Evolutionary conservation across 2,329 filamentous ascomycete genomes (phyloP).

Genomic region (Leptographium wingfieldii): DNA sequence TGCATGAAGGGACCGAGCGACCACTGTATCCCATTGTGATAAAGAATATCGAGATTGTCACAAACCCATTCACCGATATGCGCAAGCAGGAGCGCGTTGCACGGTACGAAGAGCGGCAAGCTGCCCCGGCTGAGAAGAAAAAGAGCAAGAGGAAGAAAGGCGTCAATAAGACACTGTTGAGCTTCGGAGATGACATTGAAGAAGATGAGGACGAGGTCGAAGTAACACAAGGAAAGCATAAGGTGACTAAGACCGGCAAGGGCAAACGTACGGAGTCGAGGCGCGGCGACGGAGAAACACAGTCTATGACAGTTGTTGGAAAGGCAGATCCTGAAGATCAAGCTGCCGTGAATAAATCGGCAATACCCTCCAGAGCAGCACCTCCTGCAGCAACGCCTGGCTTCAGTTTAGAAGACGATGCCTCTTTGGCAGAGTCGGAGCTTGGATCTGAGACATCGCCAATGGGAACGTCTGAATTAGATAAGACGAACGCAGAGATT

Average conservation of each 20-base stretch:
- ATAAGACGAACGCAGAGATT: slow-evolving; percentile 67
- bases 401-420: not conserved
- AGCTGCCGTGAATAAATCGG: slow-evolving; percentile 7
- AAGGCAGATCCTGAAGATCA: slow-evolving; percentile 5
- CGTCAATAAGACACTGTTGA: slow-evolving; percentile 54
- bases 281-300: not conserved
- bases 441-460: slow-evolving; percentile 17
- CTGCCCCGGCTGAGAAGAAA: slow-evolving; percentile 27
- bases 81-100: slow-evolving; percentile 50
- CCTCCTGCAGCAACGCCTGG: not conserved
- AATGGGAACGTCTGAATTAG: slow-evolving; percentile 39
- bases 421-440: slow-evolving; percentile 15
- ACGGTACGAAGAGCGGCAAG: slow-evolving; percentile 29
- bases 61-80: slow-evolving; percentile 78
- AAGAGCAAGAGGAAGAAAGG: slow-evolving; percentile 58
- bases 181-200: slow-evolving; percentile 60
- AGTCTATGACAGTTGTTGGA: not conserved
- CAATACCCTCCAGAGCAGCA: not conserved
- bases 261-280: slow-evolving; percentile 16
- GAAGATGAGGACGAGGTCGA: slow-evolving; percentile 28
- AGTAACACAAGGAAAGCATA: slow-evolving; percentile 10
- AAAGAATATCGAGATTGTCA: slow-evolving; percentile 57
- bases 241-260: slow-evolving; percentile 16
- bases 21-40: slow-evolving; percentile 80
- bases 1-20: slow-evolving; percentile 65